Conservation (phyloP, 768 basidiomycete genomes). For the Termitomyces sp. region DNA sequence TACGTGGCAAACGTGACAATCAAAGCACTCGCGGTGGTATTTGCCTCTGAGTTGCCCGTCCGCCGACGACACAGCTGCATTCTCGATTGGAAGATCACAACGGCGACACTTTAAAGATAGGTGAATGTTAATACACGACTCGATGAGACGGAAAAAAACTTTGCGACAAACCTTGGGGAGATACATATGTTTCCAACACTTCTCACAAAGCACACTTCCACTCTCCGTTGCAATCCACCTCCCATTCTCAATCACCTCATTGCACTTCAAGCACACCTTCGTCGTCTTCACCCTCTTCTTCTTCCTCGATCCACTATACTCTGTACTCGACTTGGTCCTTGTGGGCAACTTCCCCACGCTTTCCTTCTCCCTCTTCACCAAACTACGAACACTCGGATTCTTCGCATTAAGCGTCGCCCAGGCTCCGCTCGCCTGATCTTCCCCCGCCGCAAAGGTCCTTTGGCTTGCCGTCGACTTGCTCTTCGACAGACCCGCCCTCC, state of each 20-base stretch:
- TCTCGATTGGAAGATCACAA: constrained; percentile 85
- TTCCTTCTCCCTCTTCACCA: background rate
- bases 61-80: constrained; percentile 82
- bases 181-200: constrained; percentile 96
- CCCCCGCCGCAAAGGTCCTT: constrained; percentile 9
- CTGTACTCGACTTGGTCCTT: constrained; percentile 48
- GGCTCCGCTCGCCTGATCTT: constrained; percentile 7
- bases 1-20: constrained; percentile 79
- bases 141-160: background rate
- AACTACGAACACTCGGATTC: constrained; percentile 7
- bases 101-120: constrained; percentile 58
- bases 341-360: constrained; percentile 46
- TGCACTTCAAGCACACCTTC: constrained; percentile 64
- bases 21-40: constrained; percentile 90
- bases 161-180: constrained; percentile 67
- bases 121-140: background rate
- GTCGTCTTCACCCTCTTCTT: constrained; percentile 28
- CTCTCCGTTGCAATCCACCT: constrained; percentile 78
- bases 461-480: constrained; percentile 28
- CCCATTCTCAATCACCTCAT: constrained; percentile 66
- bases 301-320: constrained; percentile 16
- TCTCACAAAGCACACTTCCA: constrained; percentile 78
- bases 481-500: constrained; percentile 22
- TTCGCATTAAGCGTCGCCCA: constrained; percentile 13
- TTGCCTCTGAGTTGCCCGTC: constrained; percentile 96